A percentile compares a stretch with the other conserved stretches of the same genome.
Conservation (phyloP, 805 yeast genomes). For the Kuraishia capsulata region DNA sequence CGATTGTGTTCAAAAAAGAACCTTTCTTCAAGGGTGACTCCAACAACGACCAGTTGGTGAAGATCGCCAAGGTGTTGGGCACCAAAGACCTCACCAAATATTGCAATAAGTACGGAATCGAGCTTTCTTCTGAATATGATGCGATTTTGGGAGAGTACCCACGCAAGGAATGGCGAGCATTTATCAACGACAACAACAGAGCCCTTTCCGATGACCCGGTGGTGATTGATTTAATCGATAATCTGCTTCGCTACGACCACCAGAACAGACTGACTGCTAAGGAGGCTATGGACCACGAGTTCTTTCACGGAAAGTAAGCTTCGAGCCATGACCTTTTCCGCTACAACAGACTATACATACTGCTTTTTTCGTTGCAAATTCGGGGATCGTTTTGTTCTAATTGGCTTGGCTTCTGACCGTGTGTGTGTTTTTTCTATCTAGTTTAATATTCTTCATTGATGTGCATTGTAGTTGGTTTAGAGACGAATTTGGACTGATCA, state of each 20-base stretch:
- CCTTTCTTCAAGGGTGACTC: slow-evolving; percentile 91
- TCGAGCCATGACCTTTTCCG: not conserved
- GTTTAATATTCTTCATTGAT: too few species aligned
- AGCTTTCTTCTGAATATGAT: slow-evolving; percentile 71
- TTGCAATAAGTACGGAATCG: slow-evolving; percentile 58
- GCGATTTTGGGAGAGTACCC: slow-evolving; percentile 57
- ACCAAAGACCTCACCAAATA: slow-evolving; percentile 66
- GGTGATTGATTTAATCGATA: slow-evolving; percentile 62
- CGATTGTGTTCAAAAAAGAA: slow-evolving; percentile 80
- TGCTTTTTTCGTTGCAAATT: too few species aligned
- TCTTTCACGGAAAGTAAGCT: slow-evolving; percentile 31
- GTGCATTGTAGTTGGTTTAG: too few species aligned
- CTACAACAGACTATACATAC: not conserved
- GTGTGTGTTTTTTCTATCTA: too few species aligned
- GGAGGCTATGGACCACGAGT: slow-evolving; percentile 77
- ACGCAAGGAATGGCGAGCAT: slow-evolving; percentile 59
- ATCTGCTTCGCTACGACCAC: slow-evolving; percentile 73
- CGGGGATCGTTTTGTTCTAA: too few species aligned
- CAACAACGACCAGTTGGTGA: slow-evolving; percentile 85
- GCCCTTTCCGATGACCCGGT: slow-evolving; percentile 42
- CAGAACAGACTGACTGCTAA: slow-evolving; percentile 80
- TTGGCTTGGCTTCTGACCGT: too few species aligned
- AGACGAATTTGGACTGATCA: too few species aligned
- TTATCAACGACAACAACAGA: slow-evolving; percentile 45
- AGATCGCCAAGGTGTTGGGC: slow-evolving; percentile 82